Evolutionary conservation across 2,329 filamentous ascomycete species (phyloP).

Genomic region (Cercospora brassicicola): DNA sequence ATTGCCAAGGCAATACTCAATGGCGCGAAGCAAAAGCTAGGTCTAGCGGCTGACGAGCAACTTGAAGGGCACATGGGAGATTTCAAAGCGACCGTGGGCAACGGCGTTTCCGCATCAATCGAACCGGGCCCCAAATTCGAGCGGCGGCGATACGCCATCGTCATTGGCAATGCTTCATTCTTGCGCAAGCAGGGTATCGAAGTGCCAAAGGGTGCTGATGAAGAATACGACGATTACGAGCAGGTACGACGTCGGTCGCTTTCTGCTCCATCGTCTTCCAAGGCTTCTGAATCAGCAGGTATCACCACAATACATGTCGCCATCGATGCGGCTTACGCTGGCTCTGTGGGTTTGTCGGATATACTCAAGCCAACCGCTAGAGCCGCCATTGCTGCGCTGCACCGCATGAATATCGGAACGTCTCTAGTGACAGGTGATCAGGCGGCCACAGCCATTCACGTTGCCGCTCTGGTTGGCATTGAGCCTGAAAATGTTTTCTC

Average conservation of each 20-base stretch:
- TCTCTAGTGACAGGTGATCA: constrained; percentile 96
- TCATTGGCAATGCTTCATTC: constrained; percentile 79
- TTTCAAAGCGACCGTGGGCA: constrained; percentile 79
- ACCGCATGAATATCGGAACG: constrained; percentile 79
- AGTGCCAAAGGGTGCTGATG: constrained; percentile 55
- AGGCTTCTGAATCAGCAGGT: constrained; percentile 58
- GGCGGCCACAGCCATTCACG: constrained; percentile 75
- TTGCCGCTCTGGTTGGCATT: constrained; percentile 82
- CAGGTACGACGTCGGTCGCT: constrained; percentile 24
- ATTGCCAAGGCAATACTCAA: constrained; percentile 83
- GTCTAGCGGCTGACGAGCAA: constrained; percentile 67
- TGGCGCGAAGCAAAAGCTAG: constrained; percentile 73
- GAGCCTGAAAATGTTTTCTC: constrained; percentile 73
- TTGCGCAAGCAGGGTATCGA: constrained; percentile 69
- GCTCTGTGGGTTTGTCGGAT: constrained; percentile 80
- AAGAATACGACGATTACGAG: constrained; percentile 53
- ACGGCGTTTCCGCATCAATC: constrained; percentile 78
- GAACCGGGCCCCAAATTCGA: constrained; percentile 71
- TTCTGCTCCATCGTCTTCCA: constrained; percentile 37
- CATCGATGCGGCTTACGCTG: constrained; percentile 77
- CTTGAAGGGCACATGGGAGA: constrained; percentile 83
- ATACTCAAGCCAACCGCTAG: constrained; percentile 85
- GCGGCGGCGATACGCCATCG: constrained; percentile 70
- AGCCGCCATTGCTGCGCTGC: constrained; percentile 76
- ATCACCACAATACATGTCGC: constrained; percentile 90